A percentile compares a stretch with the other conserved stretches of the same genome.
Conservation (phyloP, 352 stramenopile species). For the Globisporangium okanoganense region DNA sequence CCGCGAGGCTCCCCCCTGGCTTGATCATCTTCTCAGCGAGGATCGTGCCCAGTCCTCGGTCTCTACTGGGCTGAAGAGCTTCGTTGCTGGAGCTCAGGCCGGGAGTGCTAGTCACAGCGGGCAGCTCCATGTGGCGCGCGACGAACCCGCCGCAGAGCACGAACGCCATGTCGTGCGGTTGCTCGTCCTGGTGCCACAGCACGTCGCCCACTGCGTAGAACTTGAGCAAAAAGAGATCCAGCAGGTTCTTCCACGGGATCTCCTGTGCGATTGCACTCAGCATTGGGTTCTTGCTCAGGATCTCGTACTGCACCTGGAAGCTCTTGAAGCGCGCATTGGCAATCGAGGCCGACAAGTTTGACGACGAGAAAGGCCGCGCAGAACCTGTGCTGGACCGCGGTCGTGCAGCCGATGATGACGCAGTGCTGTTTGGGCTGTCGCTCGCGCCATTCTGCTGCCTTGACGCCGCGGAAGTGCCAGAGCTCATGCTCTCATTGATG, state of each 20-base stretch:
- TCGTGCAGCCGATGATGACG: not conserved
- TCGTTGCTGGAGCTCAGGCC: slow-evolving; percentile 6
- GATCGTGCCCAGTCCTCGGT: slow-evolving; percentile 8
- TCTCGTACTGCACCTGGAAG: slow-evolving; percentile 53
- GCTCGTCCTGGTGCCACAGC: slow-evolving; percentile 32
- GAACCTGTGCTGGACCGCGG: not conserved
- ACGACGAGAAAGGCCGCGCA: slow-evolving; percentile 38
- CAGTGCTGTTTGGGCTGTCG: not conserved
- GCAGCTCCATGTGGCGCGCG: slow-evolving; percentile 21
- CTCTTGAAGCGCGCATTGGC: slow-evolving; percentile 47
- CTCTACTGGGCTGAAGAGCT: not conserved
- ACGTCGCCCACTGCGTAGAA: slow-evolving; percentile 47
- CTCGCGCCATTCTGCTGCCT: not conserved
- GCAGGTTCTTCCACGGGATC: slow-evolving; percentile 58
- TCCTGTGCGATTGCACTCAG: slow-evolving; percentile 37
- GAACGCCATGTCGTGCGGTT: slow-evolving; percentile 41
- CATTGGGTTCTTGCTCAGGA: slow-evolving; percentile 43
- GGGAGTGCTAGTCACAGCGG: slow-evolving; percentile 5
- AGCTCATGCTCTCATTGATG: slow-evolving; percentile 1
- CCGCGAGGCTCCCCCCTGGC: slow-evolving; percentile 29
- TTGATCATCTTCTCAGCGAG: slow-evolving; percentile 44
- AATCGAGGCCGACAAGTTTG: slow-evolving; percentile 39
- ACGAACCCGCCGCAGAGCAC: slow-evolving; percentile 54
- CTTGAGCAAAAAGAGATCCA: slow-evolving; percentile 52
- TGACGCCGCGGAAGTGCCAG: not conserved